Evolutionary conservation across 257 asterid genomes (phyloP), one percentile per base, ranked within the genome.

Genomic region (Solanum habrochaites): DNA sequence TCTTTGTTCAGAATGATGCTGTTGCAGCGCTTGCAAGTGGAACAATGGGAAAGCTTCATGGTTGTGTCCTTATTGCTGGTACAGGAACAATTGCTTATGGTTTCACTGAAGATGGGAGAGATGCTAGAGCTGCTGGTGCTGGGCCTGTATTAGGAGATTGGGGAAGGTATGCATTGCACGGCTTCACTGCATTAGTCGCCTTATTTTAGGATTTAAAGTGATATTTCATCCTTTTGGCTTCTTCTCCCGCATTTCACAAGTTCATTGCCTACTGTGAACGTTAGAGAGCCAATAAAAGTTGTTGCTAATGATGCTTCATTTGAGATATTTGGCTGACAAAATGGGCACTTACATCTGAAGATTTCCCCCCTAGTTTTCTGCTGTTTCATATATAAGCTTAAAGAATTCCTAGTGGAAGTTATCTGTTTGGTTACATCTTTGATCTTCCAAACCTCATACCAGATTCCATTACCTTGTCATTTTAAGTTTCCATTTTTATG

Each of bases 41-140:
- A 75, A 95, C 98, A 14, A 94, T 94, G 97, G 98, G 97, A 86
- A 94, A 93, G 90, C 95, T 94, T 72, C 95, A 95, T 72, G 98
- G 98, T 32, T 95, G 98, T 86, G 98, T 95, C 86, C 94, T 95
- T 82, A 95, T 95, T 89, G 98, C 98, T 81, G 97, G 98, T 87
- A 95, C 98, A 39, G 98, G n/a, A n/a, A 95, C 97, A 88, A 95
- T 95, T 88, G n/a, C 98, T 73, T n/a, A 92, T n/a, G 98, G 98
- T 13, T 94, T 92, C 88, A 93, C 96, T 0, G 98, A 95, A 92
- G 98, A 95, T 88, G 98, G 98, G 66, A 93, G 97, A 88, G 93
- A 95, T n/a, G 98, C 98, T n/a, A 93, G 97, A 66, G 98, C 98
- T 86, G 93, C 98, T 25, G 98, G 98, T 87, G 98, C 98, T 12